Evolutionary conservation across 148 eudicot genomes (phyloP), one percentile per base, ranked within the genome.

Genomic region (Polygonum maritimum): DNA sequence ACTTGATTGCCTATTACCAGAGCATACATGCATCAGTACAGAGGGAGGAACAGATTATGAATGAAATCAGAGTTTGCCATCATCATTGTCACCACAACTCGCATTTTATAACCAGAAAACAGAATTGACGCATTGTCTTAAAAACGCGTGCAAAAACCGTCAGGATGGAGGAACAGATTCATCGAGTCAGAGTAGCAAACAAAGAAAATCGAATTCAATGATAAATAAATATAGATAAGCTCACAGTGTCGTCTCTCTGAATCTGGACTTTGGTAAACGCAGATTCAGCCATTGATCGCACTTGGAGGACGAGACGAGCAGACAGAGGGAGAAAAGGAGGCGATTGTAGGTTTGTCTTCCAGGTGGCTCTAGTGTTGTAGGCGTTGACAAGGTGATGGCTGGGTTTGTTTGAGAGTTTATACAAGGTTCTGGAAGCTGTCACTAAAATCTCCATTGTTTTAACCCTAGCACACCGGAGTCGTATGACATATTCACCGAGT

Each of bases 221-320:
- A 15, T 15, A 26, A 14, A 73, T 60, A 12, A n/a, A 10, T 40
- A 74, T 7, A 16, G 38, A 54, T 51, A 70, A 76, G 75, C 87
- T 82, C 47, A 93, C 98, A 57, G 90, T 89, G 84, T 88, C 90
- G 16, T 82, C 93, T 69, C 96, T 83, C 21, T 87, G 90, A 84
- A 93, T 91, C 84, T 85, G 87, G 72, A 93, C 81, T 80, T 93
- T 93, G 57, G 86, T 89, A 86, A 93, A 89, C 2, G 90, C 77
- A 76, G 94, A 85, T 69, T 84, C 85, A 45, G 94, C 88, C 88
- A 89, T 80, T 47, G 98, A 89, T 73, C 91, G 88, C 58, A 82
- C 57, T 78, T 82, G 89, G 73, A 81, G 73, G 15, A 62, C 15
- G 69, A 3, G 69, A 26, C 81, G 82, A 74, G 31, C 36, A 73